A percentile compares a stretch with the other conserved stretches of the same genome.
Evolutionary conservation across 345 rosid species (phyloP).

Genomic region (Turritis glabra): DNA sequence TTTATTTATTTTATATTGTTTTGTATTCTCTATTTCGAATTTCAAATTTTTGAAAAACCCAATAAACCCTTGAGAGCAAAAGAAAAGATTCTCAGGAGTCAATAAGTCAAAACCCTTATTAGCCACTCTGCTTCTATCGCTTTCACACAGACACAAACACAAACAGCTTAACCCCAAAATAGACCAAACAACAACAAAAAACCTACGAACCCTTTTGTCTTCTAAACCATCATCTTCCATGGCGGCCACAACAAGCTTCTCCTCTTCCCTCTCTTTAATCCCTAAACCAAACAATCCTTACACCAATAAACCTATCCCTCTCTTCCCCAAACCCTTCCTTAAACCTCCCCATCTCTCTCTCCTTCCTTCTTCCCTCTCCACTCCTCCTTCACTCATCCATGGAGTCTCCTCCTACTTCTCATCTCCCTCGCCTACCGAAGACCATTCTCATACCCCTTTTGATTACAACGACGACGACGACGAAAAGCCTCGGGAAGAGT

Average conservation of each 20-base stretch:
- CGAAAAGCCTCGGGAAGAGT: slow-evolving; percentile 95
- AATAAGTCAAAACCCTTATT: slow-evolving; percentile 11
- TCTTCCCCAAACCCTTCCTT: slow-evolving; percentile 46
- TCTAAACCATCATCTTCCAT: slow-evolving; percentile 24
- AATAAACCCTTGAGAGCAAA: background rate
- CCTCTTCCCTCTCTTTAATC: slow-evolving; percentile 36
- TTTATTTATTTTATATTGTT: too few species aligned
- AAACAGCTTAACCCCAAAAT: background rate
- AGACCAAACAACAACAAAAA: slow-evolving; percentile 14
- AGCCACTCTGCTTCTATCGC: background rate
- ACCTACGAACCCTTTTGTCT: slow-evolving; percentile 16
- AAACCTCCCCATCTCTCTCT: slow-evolving; percentile 41
- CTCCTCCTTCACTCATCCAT: slow-evolving; percentile 27
- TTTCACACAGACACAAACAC: background rate
- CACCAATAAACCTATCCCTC: slow-evolving; percentile 12
- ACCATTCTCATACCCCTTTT: slow-evolving; percentile 23
- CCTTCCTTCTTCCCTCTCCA: slow-evolving; percentile 39
- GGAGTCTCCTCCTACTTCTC: slow-evolving; percentile 49
- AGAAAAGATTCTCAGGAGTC: slow-evolving; percentile 11
- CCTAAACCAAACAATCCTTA: slow-evolving; percentile 31
- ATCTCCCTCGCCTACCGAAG: slow-evolving; percentile 27
- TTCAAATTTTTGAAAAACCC: background rate
- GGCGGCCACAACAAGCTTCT: slow-evolving; percentile 45
- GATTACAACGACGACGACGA: slow-evolving; percentile 39
- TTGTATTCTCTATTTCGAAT: background rate